Percentiles rank a stretch among this genome's conserved stretches.
Evolutionary conservation across 2,329 filamentous ascomycete species (phyloP).

Genomic region (Beauveria rudraprayagi): DNA sequence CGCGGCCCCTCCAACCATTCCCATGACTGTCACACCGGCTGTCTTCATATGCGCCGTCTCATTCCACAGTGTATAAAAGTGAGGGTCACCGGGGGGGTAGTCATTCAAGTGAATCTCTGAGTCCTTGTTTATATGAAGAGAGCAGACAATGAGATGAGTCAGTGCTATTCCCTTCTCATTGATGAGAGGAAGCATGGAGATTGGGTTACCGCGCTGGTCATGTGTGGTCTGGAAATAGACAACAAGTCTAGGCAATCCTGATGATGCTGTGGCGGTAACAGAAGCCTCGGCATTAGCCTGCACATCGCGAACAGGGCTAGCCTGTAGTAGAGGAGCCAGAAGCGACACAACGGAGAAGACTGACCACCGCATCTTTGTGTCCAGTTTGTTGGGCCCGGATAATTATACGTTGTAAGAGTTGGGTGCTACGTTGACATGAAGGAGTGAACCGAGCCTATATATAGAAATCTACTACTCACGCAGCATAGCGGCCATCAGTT

Average conservation of each 20-base stretch:
- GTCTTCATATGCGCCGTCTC: conserved; percentile 65
- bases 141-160: conserved; percentile 76
- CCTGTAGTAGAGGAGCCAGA: conserved; percentile 4
- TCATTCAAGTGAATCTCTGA: conserved; percentile 70
- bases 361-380: conserved; percentile 2
- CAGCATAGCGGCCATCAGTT: background rate
- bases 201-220: conserved; percentile 28
- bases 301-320: conserved; percentile 5
- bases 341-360: conserved; percentile 3
- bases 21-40: conserved; percentile 66
- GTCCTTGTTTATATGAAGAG: conserved; percentile 66
- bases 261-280: conserved; percentile 11
- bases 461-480: background rate
- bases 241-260: conserved; percentile 32
- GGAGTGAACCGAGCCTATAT: background rate
- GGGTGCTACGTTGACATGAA: background rate
- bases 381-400: background rate
- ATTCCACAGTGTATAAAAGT: conserved; percentile 65
- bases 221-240: conserved; percentile 46
- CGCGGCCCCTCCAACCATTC: conserved; percentile 78
- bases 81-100: conserved; percentile 53
- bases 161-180: conserved; percentile 33
- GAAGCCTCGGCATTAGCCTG: background rate
- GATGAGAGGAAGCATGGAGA: conserved; percentile 43
- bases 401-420: background rate